phyloP scores from a whole-genome alignment of 2,329 filamentous ascomycete species.

The Talaromyces sp. region DNA sequence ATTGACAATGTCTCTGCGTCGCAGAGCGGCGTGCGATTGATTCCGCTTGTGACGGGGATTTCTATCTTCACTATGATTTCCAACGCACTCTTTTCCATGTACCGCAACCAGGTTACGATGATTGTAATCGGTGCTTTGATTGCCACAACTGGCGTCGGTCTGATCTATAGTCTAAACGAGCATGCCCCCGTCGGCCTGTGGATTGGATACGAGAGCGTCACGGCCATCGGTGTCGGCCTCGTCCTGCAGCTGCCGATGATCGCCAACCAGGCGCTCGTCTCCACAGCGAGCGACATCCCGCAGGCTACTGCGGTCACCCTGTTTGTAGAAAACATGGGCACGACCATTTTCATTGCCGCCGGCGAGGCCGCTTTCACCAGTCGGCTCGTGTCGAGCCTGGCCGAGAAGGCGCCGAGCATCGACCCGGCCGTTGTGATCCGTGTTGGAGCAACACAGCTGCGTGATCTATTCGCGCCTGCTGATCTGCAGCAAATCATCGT shows the following conservation, averaged over 20 bases:
- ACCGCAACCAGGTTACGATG: slow-evolving; percentile 20
- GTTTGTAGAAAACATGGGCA: slow-evolving; percentile 10
- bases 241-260: slow-evolving; percentile 6
- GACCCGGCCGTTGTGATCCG: slow-evolving; percentile 1
- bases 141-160: slow-evolving; percentile 21
- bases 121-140: slow-evolving; percentile 21
- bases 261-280: slow-evolving; percentile 4
- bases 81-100: slow-evolving; percentile 21
- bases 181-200: slow-evolving; percentile 13
- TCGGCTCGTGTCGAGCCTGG: slow-evolving; percentile 2
- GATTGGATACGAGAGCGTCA: slow-evolving; percentile 20
- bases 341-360: slow-evolving; percentile 4
- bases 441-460: slow-evolving; percentile 2
- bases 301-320: slow-evolving; percentile 4
- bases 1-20: slow-evolving; percentile 22
- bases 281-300: background rate
- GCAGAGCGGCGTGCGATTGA: slow-evolving; percentile 33
- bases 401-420: background rate
- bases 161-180: slow-evolving; percentile 28
- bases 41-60: slow-evolving; percentile 34
- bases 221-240: slow-evolving; percentile 5
- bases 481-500: slow-evolving; percentile 3
- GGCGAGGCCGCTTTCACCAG: slow-evolving; percentile 4
- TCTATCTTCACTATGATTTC: slow-evolving; percentile 22
- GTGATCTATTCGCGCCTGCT: background rate